These are phyloP conservation scores for Trichoderma atrobrunneum DNA, from an alignment of 2,329 filamentous ascomycete species.

Conservation along the genomic window DNA sequence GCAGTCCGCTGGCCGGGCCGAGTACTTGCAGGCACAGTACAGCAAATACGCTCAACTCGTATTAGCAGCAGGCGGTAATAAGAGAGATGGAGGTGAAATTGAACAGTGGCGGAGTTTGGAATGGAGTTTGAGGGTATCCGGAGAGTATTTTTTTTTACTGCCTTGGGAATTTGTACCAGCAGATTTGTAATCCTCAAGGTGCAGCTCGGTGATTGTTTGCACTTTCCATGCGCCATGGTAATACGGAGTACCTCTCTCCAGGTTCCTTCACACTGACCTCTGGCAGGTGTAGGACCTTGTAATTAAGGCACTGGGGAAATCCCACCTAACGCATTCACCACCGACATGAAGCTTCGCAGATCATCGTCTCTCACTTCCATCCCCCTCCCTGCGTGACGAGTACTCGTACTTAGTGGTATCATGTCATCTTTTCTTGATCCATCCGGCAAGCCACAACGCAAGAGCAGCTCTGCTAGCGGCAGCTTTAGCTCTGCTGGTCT, in stretches of 20 bases:
- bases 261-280: background rate
- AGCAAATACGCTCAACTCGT: background rate
- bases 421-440: background rate
- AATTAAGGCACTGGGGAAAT: background rate
- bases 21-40: background rate
- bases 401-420: background rate
- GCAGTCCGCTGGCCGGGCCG: background rate
- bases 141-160: background rate
- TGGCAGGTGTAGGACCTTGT: background rate
- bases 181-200: background rate
- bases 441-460: conserved; percentile 3
- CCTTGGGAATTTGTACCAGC: background rate
- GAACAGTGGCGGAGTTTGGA: background rate
- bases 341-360: background rate
- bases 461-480: background rate
- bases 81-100: background rate
- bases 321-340: background rate
- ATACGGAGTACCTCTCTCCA: background rate
- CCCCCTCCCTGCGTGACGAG: background rate
- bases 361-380: background rate
- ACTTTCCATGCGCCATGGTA: background rate
- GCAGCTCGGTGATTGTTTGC: background rate
- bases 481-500: background rate
- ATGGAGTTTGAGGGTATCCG: background rate
- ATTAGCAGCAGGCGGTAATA: background rate